Evolutionary conservation across 495 filamentous ascomycete species (phyloP).

Genomic region (Neurospora tetraspora): DNA sequence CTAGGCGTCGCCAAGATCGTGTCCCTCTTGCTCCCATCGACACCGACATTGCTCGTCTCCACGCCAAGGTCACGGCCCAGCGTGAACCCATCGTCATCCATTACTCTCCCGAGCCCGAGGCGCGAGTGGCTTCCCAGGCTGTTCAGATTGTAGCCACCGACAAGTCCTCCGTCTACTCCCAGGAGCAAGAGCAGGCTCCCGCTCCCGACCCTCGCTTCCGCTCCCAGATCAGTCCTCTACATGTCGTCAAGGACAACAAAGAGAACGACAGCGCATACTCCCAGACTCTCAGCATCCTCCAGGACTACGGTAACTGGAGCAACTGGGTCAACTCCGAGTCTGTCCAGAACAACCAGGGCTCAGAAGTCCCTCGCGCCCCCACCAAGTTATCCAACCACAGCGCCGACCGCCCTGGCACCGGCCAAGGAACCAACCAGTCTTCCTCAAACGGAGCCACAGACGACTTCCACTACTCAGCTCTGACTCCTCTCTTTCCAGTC

Average conservation of each 20-base stretch:
- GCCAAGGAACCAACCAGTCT: not conserved
- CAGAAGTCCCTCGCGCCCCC: not conserved
- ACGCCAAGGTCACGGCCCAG: not conserved
- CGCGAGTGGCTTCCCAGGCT: not conserved
- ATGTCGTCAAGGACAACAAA: constrained; percentile 8
- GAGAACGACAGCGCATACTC: not conserved
- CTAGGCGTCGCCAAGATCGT: not conserved
- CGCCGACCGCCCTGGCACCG: not conserved
- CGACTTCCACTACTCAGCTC: constrained; percentile 8
- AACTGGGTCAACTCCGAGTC: not conserved
- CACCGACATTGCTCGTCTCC: constrained; percentile 7
- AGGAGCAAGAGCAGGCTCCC: constrained; percentile 4
- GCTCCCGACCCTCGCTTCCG: not conserved
- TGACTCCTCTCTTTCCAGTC: constrained; percentile 7
- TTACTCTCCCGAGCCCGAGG: not conserved
- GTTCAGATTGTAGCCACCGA: not conserved
- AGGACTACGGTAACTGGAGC: constrained; percentile 12
- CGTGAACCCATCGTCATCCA: not conserved
- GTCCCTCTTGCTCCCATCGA: constrained; percentile 1
- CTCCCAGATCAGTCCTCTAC: constrained; percentile 16
- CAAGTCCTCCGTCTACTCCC: constrained; percentile 17
- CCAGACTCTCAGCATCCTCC: constrained; percentile 12
- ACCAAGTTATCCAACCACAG: not conserved
- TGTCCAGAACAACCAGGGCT: not conserved
- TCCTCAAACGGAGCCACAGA: not conserved